Base-by-base conservation (phyloP, 2,329 filamentous ascomycete genomes). In the Sporothrix globosa region DNA sequence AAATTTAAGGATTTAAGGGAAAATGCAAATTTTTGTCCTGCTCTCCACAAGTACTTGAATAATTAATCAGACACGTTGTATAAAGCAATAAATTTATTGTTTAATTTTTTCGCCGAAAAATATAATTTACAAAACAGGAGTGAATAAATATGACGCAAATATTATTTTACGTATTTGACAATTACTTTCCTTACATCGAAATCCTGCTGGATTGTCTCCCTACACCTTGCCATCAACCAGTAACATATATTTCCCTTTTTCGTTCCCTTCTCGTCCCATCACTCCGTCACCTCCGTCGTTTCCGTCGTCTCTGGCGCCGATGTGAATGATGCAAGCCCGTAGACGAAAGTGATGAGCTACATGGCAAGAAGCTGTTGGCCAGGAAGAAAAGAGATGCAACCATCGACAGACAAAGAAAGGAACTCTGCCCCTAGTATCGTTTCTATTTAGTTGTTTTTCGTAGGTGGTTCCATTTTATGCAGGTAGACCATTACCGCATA, bases 291-390 rank as follows among this genome's bases (percentile, higher is more conserved):
- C 24, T n/a, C 56, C 61, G 24, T 50, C 61, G 34, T 34, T 30
- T 9, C 34, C 6, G 34, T 34, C 9, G 5, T 17, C 61, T n/a
- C 61, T 44, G 24, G 30, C 3, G 24, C 56, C 14, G 44, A 52
- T 66, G 61, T 66, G 44, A 9, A 50, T 48, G 61, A 34, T n/a
- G 44, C 7, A 44, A 30, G 44, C 52, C 44, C 24, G 44, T 66
- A 14, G 61, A 6, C 34, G 61, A 27, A 30, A 14, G 19, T 46
- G n/a, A 19, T 30, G 9, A 34, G 63, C 48, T 30, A 67, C 30
- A 67, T 67, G 48, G 63, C 48, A 67, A 21, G 48, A 41, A 10
- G 30, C 44, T 67, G 63, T 67, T 67, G 63, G 63, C 13, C 30
- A 67, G 13, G 10, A 30, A 21, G 41, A 19, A 30, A 21, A 50